Base-by-base conservation (phyloP, 495 filamentous ascomycete genomes). In the Chlorociboria aeruginascens region DNA sequence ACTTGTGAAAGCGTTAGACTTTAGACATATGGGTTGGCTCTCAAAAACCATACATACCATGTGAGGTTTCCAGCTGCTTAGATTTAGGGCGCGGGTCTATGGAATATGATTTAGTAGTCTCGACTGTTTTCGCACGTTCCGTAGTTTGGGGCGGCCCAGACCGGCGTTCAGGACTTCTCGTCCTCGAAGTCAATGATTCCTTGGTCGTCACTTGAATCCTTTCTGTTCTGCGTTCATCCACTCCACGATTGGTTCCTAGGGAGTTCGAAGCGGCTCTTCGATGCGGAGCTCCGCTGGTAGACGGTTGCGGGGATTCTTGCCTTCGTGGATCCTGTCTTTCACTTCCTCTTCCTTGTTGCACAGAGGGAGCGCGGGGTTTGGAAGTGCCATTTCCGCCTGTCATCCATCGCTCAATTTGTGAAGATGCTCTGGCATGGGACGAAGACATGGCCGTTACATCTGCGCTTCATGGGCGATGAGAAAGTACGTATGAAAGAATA, bases 131-230 rank as follows among this genome's bases (percentile, higher is more conserved):
- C 32, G 29, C 49, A n/a, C 39, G 30, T 14, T 57, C 49, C 33
- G 17, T 10, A 11, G 34, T 39, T 45, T 56, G 46, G 43, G 52
- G 49, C 17, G 68, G 65, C 20, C 61, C 67, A 1, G 73, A 61
- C 36, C 77, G 71, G 61, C 83, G 81, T 44, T 81, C 71, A 7
- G 83, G 78, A 54, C 82, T 87, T 59, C 72, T 73, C 14, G 76
- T 73, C 48, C 80, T 70, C 53, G 74, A 64, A 10, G 78, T 74
- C 40, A 81, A 52, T 37, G 72, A 81, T 51, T 88, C 83, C 52
- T 73, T 73, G 7, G 76, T 81, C 9, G 83, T 81, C 42, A 84
- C 63, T 47, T 76, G 71, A 25, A 65, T 57, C 52, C 70, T 76
- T 61, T 76, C 76, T 10, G 55, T 67, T 28, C 63, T 51, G 42